Percentiles rank a stretch among this genome's conserved stretches.
phyloP scores from a whole-genome alignment of 2,329 filamentous ascomycete genomes.

The Graphiopsis chlorocephala region DNA sequence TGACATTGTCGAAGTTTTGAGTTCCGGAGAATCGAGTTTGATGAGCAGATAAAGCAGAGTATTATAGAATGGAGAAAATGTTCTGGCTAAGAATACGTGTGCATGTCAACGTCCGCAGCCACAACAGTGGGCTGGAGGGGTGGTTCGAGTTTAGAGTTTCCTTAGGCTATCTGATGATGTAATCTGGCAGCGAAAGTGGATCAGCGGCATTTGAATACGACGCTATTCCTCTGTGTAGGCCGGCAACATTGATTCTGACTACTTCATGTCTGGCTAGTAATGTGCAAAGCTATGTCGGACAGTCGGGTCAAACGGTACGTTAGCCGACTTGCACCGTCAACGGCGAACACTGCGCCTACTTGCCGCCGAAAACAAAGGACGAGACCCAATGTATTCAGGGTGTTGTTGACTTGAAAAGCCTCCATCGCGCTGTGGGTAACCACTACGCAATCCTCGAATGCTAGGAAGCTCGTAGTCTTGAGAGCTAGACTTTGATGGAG shows the following conservation, averaged over 20 bases:
- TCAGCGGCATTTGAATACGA: not conserved
- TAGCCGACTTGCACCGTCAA: not conserved
- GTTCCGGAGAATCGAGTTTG: not conserved
- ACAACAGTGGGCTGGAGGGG: not conserved
- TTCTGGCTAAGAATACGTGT: not conserved
- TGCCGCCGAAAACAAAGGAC: conserved; percentile 19
- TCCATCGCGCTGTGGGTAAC: conserved; percentile 18
- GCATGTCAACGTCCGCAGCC: not conserved
- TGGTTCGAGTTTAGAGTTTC: conserved; percentile 5
- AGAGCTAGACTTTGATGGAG: conserved; percentile 7
- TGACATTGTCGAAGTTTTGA: not conserved
- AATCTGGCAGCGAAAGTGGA: conserved; percentile 11
- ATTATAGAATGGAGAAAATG: not conserved
- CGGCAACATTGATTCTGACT: not conserved
- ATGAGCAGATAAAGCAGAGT: not conserved
- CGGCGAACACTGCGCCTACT: conserved; percentile 26
- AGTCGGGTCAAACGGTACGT: not conserved
- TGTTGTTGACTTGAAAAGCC: conserved; percentile 1
- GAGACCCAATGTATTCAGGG: conserved; percentile 14
- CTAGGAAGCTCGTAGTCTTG: conserved; percentile 22
- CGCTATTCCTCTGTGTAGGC: not conserved
- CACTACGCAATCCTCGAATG: conserved; percentile 28
- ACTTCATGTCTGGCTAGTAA: not conserved
- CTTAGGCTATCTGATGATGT: conserved; percentile 9
- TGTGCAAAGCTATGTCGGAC: not conserved